A percentile compares a stretch with the other conserved stretches of the same genome.
Conservation (phyloP, 352 stramenopile species). For the Phytopythium cucurbitacearum region DNA sequence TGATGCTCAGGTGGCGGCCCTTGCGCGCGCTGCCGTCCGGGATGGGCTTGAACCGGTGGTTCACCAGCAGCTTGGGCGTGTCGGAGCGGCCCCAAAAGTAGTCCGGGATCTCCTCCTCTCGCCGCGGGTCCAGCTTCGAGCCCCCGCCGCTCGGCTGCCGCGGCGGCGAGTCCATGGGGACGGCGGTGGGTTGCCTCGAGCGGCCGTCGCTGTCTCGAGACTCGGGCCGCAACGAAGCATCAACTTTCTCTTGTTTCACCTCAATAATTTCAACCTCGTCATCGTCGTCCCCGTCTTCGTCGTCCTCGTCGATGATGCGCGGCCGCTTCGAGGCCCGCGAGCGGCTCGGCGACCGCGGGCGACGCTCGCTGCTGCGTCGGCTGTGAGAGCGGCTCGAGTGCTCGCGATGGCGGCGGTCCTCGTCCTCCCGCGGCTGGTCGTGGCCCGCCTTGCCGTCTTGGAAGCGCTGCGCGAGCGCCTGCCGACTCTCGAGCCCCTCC, state of each 20-base stretch:
- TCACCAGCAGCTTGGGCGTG: constrained; percentile 61
- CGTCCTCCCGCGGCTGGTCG: neutral
- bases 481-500: constrained; percentile 54
- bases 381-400: neutral
- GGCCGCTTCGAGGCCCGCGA: constrained; percentile 44
- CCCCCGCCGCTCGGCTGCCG: neutral
- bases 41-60: constrained; percentile 55
- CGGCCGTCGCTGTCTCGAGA: constrained; percentile 8
- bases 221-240: neutral
- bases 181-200: constrained; percentile 12
- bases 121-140: neutral
- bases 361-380: neutral
- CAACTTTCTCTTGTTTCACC: constrained; percentile 30
- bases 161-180: constrained; percentile 24
- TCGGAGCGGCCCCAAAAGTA: constrained; percentile 72
- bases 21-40: constrained; percentile 67
- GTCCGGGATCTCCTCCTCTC: constrained; percentile 44
- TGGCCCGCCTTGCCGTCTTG: neutral
- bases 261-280: constrained; percentile 53
- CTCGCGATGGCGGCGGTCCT: neutral
- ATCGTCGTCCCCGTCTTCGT: constrained; percentile 50
- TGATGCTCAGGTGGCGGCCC: constrained; percentile 68
- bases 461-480: constrained; percentile 34
- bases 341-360: constrained; percentile 25
- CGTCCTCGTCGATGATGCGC: constrained; percentile 64